Evolutionary conservation across 805 yeast genomes (phyloP).

Genomic region (Zygosaccharomyces pseudorouxii): DNA sequence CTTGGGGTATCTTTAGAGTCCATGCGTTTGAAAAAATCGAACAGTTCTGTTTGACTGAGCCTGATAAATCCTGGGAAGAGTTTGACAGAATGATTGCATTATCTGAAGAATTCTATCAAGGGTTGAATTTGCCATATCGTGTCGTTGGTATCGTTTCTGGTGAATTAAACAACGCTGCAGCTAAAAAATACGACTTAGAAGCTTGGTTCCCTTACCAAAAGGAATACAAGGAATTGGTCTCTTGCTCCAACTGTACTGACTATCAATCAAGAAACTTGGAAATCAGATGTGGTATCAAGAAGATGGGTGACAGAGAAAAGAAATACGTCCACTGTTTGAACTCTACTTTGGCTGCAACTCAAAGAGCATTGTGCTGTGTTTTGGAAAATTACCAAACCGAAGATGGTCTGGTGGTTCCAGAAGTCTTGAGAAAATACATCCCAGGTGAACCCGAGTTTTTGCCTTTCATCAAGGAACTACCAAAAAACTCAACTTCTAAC

Average conservation of each 20-base stretch:
- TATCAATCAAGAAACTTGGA: conserved; percentile 98
- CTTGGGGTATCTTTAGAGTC: conserved; percentile 99
- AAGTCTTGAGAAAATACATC: conserved; percentile 90
- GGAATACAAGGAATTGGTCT: conserved; percentile 96
- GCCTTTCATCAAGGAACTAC: conserved; percentile 84
- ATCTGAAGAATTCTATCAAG: conserved; percentile 90
- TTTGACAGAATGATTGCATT: conserved; percentile 90
- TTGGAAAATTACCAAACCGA: conserved; percentile 97
- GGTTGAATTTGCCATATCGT: conserved; percentile 90
- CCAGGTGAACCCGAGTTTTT: conserved; percentile 98
- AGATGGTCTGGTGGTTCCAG: conserved; percentile 90
- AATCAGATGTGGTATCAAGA: conserved; percentile 97
- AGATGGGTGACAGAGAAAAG: conserved; percentile 91
- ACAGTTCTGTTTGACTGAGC: conserved; percentile 93
- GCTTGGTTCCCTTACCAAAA: conserved; percentile 99
- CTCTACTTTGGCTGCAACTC: conserved; percentile 95
- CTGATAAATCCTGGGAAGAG: conserved; percentile 97
- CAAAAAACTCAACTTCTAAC: conserved; percentile 87
- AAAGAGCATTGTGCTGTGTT: conserved; percentile 96
- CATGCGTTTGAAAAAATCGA: conserved; percentile 98
- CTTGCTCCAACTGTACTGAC: conserved; percentile 99
- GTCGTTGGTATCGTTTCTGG: conserved; percentile 98
- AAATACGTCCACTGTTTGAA: conserved; percentile 97
- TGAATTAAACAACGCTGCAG: conserved; percentile 98
- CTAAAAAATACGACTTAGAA: conserved; percentile 96